Percentiles rank a stretch among this genome's conserved stretches.
Conservation (phyloP, 2,329 filamentous ascomycete species). For the Colletotrichum musae region DNA sequence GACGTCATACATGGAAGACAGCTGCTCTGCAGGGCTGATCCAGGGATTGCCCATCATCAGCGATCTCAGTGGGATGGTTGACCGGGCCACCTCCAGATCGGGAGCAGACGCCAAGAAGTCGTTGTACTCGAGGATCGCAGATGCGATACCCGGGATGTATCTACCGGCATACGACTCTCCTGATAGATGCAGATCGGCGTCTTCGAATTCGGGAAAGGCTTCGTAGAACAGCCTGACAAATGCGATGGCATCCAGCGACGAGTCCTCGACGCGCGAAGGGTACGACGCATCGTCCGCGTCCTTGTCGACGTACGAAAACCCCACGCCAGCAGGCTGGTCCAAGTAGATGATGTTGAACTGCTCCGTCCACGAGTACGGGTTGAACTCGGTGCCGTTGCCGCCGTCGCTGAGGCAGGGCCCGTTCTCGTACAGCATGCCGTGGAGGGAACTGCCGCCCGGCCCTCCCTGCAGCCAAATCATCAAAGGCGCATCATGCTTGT, state of each 20-base stretch:
- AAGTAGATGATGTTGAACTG: slow-evolving; percentile 48
- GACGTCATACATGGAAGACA: slow-evolving; percentile 25
- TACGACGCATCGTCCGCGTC: background rate
- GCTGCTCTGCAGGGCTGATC: slow-evolving; percentile 18
- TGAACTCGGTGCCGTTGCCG: slow-evolving; percentile 59
- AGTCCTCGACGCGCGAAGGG: slow-evolving; percentile 7
- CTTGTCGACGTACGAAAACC: slow-evolving; percentile 41
- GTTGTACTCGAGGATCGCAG: slow-evolving; percentile 20
- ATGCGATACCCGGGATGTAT: slow-evolving; percentile 17
- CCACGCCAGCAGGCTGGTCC: slow-evolving; percentile 41
- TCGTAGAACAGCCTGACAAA: slow-evolving; percentile 23
- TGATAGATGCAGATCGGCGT: slow-evolving; percentile 11
- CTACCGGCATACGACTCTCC: slow-evolving; percentile 28
- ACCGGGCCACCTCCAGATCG: background rate
- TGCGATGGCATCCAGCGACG: slow-evolving; percentile 7
- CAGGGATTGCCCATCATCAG: slow-evolving; percentile 21
- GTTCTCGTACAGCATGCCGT: slow-evolving; percentile 65
- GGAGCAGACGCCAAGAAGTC: slow-evolving; percentile 12
- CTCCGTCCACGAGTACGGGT: slow-evolving; percentile 73
- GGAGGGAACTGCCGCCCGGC: slow-evolving; percentile 70
- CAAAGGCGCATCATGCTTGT: slow-evolving; percentile 51
- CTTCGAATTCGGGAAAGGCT: slow-evolving; percentile 6
- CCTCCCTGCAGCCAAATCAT: slow-evolving; percentile 74
- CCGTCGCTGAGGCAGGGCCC: slow-evolving; percentile 66
- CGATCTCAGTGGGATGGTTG: slow-evolving; percentile 15